phyloP scores from a whole-genome alignment of 768 basidiomycete species.

The Udeniomyces megalosporus region DNA sequence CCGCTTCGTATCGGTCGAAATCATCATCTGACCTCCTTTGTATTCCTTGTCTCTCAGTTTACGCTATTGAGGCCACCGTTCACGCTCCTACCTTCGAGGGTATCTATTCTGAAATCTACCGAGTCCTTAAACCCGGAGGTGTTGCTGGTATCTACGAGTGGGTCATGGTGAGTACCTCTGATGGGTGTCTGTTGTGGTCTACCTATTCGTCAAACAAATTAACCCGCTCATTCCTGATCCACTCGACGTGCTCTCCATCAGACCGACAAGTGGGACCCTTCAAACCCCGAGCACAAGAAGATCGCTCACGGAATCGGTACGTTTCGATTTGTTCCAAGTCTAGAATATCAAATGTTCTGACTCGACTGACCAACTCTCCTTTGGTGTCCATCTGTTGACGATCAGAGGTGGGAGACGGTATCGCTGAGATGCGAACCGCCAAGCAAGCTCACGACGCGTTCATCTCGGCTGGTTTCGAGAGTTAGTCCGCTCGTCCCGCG shows the following conservation, averaged over 20 bases:
- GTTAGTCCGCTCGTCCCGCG: conserved; percentile 35
- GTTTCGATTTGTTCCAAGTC: not conserved
- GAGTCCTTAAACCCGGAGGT: conserved; percentile 91
- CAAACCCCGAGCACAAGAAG: conserved; percentile 64
- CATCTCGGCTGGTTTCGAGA: conserved; percentile 62
- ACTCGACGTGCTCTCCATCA: no score
- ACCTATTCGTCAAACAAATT: no score
- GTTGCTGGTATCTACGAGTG: conserved; percentile 91
- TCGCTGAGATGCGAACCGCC: conserved; percentile 87
- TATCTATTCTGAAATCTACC: conserved; percentile 81
- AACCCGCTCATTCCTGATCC: no score
- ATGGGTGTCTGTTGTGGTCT: not conserved
- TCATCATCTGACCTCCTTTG: no score
- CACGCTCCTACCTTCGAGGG: conserved; percentile 94
- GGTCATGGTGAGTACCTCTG: conserved; percentile 47
- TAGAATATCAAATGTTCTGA: no score
- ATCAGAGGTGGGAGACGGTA: conserved; percentile 61
- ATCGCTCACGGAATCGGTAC: conserved; percentile 67
- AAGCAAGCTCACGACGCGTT: conserved; percentile 56
- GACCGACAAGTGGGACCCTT: conserved; percentile 71
- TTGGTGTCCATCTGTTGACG: not conserved
- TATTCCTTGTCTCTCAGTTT: conserved; percentile 48
- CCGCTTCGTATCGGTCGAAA: no score
- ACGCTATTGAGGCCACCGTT: conserved; percentile 93
- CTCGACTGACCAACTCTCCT: no score